Evolutionary conservation across 2,329 filamentous ascomycete species (phyloP), one percentile per base, ranked within the genome.

Genomic region (Claviceps quebecensis): DNA sequence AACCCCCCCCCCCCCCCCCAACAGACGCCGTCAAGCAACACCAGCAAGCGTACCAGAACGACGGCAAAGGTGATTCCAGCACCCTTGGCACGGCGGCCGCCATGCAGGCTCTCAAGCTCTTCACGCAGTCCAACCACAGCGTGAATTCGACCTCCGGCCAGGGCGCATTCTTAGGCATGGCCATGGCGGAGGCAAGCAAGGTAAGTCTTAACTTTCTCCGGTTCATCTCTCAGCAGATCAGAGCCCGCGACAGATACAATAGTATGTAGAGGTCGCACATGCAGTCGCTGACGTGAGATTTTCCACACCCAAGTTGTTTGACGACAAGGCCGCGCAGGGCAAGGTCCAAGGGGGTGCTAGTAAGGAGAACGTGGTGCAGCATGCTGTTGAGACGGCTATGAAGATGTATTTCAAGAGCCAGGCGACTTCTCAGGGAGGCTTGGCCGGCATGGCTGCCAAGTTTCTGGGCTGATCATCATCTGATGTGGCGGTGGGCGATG

Each of bases 361-460:
- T 68, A 95, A 95, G 77, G 81, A 95, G 68, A 82, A 81, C 47
- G 87, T 81, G 48, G 72, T 96, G 46, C 81, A 85, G 63, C 74
- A 82, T 65, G 90, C 90, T 3, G 89, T 82, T 1, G 83, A 95
- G 74, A 84, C 87, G 77, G 90, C 89, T 2, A 67, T 95, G 60
- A 89, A 95, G 77, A 85, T 95, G 80, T 95, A 90, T 67, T 71
- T 94, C 72, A 90, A 95, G 78, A 81, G 77, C 59, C 76, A 88
- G 64, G 76, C 76, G 19, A 67, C 74, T 56, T 53, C 60, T 55
- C 55, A 61, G 51, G 72, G 67, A 23, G 64, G 73, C 5, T 60
- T 78, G 49, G 53, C 73, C 59, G 61, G 66, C 23, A 54, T 78
- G 59, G 75, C 74, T 5, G 66, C 67, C 58, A 74, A 76, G 65